Conservation (phyloP, 345 rosid species). For the Leavenworthia alabamica region DNA sequence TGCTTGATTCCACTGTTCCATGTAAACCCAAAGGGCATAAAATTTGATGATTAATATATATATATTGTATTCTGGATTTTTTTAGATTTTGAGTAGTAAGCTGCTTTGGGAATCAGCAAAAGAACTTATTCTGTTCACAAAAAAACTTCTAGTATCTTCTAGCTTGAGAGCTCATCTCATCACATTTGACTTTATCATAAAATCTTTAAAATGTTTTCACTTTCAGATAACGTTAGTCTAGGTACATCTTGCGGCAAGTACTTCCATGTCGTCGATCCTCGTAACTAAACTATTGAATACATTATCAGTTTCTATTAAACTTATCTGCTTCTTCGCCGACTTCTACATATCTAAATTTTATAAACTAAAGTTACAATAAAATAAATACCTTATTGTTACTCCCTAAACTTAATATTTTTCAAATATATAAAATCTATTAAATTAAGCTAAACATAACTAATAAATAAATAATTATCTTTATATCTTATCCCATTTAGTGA, state of each 20-base stretch:
- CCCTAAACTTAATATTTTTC: too few species aligned
- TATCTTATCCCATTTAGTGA: too few species aligned
- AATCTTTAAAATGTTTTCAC: not conserved
- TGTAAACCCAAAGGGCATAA: not conserved
- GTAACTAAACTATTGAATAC: constrained; percentile 10
- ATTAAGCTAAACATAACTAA: not conserved
- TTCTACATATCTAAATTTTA: not conserved
- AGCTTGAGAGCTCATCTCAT: constrained; percentile 24
- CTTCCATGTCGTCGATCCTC: not conserved
- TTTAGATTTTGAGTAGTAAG: constrained; percentile 5
- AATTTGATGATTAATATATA: too few species aligned
- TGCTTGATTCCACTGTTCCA: not conserved
- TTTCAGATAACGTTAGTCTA: constrained; percentile 23
- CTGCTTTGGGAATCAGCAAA: constrained; percentile 29
- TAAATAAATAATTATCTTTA: not conserved
- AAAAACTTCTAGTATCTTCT: too few species aligned
- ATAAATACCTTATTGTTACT: too few species aligned
- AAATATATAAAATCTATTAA: not conserved
- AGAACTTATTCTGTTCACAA: not conserved
- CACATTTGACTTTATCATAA: constrained; percentile 18
- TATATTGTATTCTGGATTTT: not conserved
- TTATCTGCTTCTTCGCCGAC: constrained; percentile 1
- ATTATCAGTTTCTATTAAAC: not conserved
- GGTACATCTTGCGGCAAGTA: too few species aligned
- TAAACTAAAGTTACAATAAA: not conserved